These are phyloP conservation scores for Termitomyces sp. DNA, from an alignment of 768 basidiomycete species.

Conservation along the genomic window DNA sequence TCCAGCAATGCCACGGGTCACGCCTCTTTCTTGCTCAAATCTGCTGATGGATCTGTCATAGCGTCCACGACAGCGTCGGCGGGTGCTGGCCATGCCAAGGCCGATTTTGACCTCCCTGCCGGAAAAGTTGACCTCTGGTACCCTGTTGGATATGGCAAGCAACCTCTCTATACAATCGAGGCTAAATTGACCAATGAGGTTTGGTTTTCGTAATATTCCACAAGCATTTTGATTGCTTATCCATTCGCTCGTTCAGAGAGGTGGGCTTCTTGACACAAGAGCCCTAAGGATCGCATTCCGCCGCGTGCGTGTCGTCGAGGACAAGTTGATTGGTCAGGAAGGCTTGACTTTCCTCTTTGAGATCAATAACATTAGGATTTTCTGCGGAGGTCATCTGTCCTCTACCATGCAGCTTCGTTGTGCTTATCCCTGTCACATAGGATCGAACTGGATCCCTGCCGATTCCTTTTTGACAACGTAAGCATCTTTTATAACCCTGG, in stretches of 20 bases:
- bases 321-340: conserved; percentile 67
- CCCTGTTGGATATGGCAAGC: conserved; percentile 76
- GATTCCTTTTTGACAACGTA: conserved; percentile 87
- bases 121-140: conserved; percentile 79
- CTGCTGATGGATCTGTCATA: conserved; percentile 42
- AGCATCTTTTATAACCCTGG: conserved; percentile 15
- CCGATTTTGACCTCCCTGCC: conserved; percentile 43
- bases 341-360: conserved; percentile 89
- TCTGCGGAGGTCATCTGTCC: conserved; percentile 63
- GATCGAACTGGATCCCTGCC: conserved; percentile 93
- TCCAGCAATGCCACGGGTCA: conserved; percentile 31
- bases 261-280: conserved; percentile 46
- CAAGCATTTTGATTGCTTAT: neutral
- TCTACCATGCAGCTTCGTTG: neutral
- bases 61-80: conserved; percentile 31
- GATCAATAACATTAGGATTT: conserved; percentile 83
- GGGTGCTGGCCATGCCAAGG: conserved; percentile 27
- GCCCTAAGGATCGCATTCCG: conserved; percentile 71
- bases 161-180: conserved; percentile 68
- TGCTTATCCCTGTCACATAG: conserved; percentile 21
- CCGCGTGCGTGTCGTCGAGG: conserved; percentile 72
- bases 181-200: conserved; percentile 53
- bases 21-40: conserved; percentile 44
- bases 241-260: conserved; percentile 28
- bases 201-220: conserved; percentile 7